phyloP scores from a whole-genome alignment of 2,329 filamentous ascomycete genomes.

The Penicillium italicum region DNA sequence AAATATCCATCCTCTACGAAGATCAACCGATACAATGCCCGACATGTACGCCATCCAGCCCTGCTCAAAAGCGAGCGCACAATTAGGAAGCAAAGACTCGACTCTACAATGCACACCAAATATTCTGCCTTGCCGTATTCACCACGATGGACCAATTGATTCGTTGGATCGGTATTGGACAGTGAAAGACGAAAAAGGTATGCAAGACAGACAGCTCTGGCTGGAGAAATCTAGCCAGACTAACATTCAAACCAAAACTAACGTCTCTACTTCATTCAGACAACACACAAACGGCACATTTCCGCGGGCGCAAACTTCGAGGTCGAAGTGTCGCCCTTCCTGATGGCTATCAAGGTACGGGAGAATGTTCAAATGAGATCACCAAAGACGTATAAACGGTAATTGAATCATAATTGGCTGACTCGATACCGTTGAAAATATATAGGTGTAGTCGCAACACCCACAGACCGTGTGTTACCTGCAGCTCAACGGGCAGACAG shows the following conservation, averaged over 20 bases:
- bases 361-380: not conserved
- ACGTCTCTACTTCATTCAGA: conserved; percentile 12
- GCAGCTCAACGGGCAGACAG: conserved; percentile 31
- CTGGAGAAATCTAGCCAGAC: not conserved
- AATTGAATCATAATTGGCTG: not conserved
- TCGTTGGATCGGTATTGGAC: conserved; percentile 67
- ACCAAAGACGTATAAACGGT: not conserved
- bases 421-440: not conserved
- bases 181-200: conserved; percentile 44
- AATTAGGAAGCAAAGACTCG: conserved; percentile 18
- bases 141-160: conserved; percentile 70
- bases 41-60: conserved; percentile 39
- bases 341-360: conserved; percentile 60
- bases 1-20: not conserved
- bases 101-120: conserved; percentile 56
- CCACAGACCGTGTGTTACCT: conserved; percentile 40
- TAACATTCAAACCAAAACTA: not conserved
- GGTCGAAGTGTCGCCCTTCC: conserved; percentile 67
- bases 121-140: conserved; percentile 74
- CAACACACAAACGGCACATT: conserved; percentile 57
- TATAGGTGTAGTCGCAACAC: conserved; percentile 57
- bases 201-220: not conserved
- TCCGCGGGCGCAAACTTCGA: conserved; percentile 75
- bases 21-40: conserved; percentile 12
- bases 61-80: conserved; percentile 19